Evolutionary conservation across 2,329 filamentous ascomycete species (phyloP).

Genomic region (Ceratocystis cubensis): DNA sequence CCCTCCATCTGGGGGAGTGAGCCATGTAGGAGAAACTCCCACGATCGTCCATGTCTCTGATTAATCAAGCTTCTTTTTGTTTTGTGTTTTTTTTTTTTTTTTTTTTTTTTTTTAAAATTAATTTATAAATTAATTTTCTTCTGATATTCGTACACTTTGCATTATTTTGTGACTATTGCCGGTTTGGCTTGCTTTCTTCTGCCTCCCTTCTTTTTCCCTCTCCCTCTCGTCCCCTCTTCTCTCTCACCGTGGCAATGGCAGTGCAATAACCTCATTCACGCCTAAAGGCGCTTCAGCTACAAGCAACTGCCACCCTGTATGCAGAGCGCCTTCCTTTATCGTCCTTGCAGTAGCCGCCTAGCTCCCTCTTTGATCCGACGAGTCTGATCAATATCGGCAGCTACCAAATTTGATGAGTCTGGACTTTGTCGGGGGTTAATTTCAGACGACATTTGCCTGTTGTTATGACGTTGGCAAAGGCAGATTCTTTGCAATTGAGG

Average conservation of each 20-base stretch:
- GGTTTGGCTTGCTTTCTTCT: background rate
- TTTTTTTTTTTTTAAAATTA: background rate
- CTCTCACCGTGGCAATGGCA: slow-evolving; percentile 2
- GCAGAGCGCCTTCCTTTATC: background rate
- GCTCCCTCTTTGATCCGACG: slow-evolving; percentile 3
- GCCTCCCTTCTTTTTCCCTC: background rate
- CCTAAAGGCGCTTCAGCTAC: slow-evolving; percentile 6
- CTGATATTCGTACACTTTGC: background rate
- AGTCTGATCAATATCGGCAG: slow-evolving; percentile 9
- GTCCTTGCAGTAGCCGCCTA: slow-evolving; percentile 1
- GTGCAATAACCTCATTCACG: slow-evolving; percentile 9
- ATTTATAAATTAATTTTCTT: background rate
- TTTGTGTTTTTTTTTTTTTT: background rate
- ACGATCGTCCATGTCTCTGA: no score
- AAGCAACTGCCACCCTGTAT: slow-evolving; percentile 7
- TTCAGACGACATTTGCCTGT: slow-evolving; percentile 5
- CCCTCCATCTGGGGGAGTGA: background rate
- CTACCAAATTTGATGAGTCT: background rate
- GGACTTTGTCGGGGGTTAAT: background rate
- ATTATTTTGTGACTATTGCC: background rate
- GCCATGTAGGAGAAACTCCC: no score
- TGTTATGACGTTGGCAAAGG: background rate
- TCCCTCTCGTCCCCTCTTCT: background rate
- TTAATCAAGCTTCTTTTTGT: background rate
- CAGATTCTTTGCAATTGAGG: no score